Evolutionary conservation across 148 eudicot genomes (phyloP).

Genomic region (Heliosperma pusillum): DNA sequence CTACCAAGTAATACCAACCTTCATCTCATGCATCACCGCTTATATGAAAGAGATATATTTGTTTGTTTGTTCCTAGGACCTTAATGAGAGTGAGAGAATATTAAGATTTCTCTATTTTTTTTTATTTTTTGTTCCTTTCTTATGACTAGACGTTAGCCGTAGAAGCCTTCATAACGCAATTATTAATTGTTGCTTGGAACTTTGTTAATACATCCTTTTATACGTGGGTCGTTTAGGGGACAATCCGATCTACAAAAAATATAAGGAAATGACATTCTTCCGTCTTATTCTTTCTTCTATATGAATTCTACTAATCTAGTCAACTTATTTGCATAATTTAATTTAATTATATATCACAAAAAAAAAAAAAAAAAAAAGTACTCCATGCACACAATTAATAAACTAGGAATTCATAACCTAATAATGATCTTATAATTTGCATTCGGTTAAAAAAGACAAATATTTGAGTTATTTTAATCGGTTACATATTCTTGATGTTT

Average conservation of each 20-base stretch:
- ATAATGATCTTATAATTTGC: too few species aligned
- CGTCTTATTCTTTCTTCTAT: background rate
- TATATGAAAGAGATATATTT: conserved; percentile 11
- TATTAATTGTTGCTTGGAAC: background rate
- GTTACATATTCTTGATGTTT: too few species aligned
- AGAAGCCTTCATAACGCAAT: background rate
- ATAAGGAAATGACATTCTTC: background rate
- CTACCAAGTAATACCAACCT: conserved; percentile 10
- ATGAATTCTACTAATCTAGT: conserved; percentile 16
- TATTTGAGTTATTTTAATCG: too few species aligned
- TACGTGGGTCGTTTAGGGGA: conserved; percentile 15
- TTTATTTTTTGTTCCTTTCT: background rate
- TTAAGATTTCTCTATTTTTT: background rate
- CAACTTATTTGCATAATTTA: background rate
- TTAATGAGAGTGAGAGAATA: background rate
- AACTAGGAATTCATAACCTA: too few species aligned
- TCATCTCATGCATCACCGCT: background rate
- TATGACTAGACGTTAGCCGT: background rate
- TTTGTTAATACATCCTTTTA: background rate
- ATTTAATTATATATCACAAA: background rate
- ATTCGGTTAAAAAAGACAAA: too few species aligned
- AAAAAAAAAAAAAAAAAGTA: too few species aligned
- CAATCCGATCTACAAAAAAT: conserved; percentile 16
- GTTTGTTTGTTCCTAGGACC: background rate
- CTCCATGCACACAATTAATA: too few species aligned